Conservation (phyloP, 306 rosid species). For the Hylodesmum podocarpum region DNA sequence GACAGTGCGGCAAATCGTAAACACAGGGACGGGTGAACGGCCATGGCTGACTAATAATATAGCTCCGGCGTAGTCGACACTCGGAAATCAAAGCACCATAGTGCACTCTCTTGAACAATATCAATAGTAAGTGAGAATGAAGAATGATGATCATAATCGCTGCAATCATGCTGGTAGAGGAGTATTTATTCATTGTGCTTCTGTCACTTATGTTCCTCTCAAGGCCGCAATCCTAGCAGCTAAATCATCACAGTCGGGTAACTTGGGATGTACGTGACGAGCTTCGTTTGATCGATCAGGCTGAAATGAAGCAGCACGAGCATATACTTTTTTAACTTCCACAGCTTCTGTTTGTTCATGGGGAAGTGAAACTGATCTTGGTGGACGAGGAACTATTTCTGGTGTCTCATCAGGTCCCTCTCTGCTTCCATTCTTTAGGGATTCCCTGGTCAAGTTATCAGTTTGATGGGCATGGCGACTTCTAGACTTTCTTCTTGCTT, state of each 20-base stretch:
- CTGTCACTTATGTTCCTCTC: constrained; percentile 56
- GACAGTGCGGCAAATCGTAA: constrained; percentile 9
- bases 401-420: constrained; percentile 43
- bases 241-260: constrained; percentile 88
- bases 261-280: constrained; percentile 90
- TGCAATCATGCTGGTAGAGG: constrained; percentile 23
- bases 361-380: constrained; percentile 79
- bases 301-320: constrained; percentile 88
- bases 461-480: constrained; percentile 53
- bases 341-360: constrained; percentile 48
- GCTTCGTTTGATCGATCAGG: constrained; percentile 61
- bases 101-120: neutral
- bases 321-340: constrained; percentile 54
- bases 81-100: constrained; percentile 10
- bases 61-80: constrained; percentile 29
- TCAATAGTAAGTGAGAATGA: constrained; percentile 19
- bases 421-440: constrained; percentile 35
- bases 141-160: constrained; percentile 22
- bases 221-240: constrained; percentile 83
- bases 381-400: constrained; percentile 39
- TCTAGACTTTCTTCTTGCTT: constrained; percentile 61
- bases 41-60: constrained; percentile 26
- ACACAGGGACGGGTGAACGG: constrained; percentile 10
- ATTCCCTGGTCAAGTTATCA: constrained; percentile 25
- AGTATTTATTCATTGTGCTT: constrained; percentile 23